Conservation (phyloP, 805 yeast species). For the Starmerella sirachaensis region DNA sequence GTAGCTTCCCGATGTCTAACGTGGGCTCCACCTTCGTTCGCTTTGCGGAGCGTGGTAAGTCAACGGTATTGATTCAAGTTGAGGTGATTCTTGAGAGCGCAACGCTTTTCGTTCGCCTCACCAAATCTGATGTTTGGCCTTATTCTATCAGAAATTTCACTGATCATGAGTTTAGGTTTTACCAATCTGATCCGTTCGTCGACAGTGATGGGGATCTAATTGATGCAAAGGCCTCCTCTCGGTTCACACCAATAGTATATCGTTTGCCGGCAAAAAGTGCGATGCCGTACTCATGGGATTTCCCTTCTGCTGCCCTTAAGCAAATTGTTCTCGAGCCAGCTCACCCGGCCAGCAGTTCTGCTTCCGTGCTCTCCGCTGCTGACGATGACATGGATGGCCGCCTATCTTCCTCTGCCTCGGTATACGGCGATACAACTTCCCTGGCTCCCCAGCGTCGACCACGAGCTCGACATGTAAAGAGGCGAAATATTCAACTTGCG, state of each 20-base stretch:
- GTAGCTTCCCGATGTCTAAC: conserved; percentile 75
- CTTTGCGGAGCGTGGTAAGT: conserved; percentile 47
- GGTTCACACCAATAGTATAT: conserved; percentile 69
- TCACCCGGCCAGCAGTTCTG: not conserved
- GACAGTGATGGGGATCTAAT: conserved; percentile 51
- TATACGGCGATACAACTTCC: not conserved
- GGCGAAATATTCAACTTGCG: conserved; percentile 66
- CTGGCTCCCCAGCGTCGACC: not conserved
- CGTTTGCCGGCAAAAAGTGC: conserved; percentile 78
- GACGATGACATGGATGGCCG: not conserved
- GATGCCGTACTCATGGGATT: conserved; percentile 98
- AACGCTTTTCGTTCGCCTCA: conserved; percentile 62
- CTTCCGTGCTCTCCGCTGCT: not conserved
- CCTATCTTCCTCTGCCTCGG: not conserved
- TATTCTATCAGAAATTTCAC: conserved; percentile 82
- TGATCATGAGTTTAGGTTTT: conserved; percentile 72
- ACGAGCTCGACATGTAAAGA: conserved; percentile 1
- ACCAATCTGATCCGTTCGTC: conserved; percentile 66
- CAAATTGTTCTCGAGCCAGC: conserved; percentile 64
- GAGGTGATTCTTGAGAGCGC: conserved; percentile 71
- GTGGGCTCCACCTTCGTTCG: conserved; percentile 73
- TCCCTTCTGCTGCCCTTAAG: conserved; percentile 77
- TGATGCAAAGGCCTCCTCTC: conserved; percentile 28
- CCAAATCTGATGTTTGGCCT: conserved; percentile 82
- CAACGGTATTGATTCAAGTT: conserved; percentile 50